These are phyloP conservation scores for Calamus simplicifolius DNA, from an alignment of 176 grass and related monocot genomes.

Conservation along the genomic window DNA sequence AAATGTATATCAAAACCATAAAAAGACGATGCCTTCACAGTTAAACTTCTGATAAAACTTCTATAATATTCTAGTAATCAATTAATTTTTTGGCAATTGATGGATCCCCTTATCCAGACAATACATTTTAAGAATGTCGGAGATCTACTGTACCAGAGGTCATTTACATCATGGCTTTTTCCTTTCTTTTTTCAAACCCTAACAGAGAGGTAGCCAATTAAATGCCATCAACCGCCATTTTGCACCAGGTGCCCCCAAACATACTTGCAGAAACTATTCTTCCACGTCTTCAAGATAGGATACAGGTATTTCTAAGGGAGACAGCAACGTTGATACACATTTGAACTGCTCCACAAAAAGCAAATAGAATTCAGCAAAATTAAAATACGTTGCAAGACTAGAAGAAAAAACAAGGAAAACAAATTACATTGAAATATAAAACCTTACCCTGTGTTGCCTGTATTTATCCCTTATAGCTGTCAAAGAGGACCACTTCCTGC, in stretches of 20 bases:
- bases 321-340: not conserved
- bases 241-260: not conserved
- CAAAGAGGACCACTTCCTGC: slow-evolving; percentile 12
- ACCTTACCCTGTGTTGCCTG: slow-evolving; percentile 8
- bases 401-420: no score
- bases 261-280: not conserved
- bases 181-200: no score
- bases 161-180: no score
- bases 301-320: slow-evolving; percentile 3
- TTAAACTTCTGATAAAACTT: no score
- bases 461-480: slow-evolving; percentile 8
- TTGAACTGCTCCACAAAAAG: slow-evolving; percentile 3
- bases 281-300: not conserved
- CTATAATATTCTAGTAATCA: no score
- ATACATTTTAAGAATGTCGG: no score
- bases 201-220: not conserved
- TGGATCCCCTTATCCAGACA: no score
- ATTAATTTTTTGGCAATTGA: no score
- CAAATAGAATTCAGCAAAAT: not conserved
- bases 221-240: not conserved
- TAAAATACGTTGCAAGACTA: not conserved
- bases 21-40: no score
- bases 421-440: not conserved
- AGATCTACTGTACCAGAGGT: no score
- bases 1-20: no score